Percentiles rank a stretch among this genome's conserved stretches.
Conservation (phyloP, 345 rosid species). For the Crucihimalaya himalaica region DNA sequence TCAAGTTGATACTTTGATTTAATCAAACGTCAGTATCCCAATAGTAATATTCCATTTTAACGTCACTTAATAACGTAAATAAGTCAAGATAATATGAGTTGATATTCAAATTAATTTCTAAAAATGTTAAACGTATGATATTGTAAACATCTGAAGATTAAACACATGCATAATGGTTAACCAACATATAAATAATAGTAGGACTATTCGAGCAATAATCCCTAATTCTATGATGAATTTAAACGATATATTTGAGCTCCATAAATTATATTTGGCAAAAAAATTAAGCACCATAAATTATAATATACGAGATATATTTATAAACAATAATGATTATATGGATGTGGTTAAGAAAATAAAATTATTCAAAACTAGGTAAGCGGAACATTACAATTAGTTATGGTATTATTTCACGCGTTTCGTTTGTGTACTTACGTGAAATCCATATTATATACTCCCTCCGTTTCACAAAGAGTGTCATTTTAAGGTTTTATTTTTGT, state of each 20-base stretch:
- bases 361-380: neutral
- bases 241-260: too few species aligned
- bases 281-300: too few species aligned
- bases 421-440: neutral
- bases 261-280: too few species aligned
- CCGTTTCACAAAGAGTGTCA: too few species aligned
- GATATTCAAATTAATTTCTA: neutral
- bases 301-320: neutral
- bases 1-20: slow-evolving; percentile 31
- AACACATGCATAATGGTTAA: neutral
- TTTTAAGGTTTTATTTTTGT: too few species aligned
- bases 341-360: neutral
- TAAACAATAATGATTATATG: neutral
- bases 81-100: neutral
- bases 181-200: neutral
- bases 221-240: neutral
- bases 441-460: neutral
- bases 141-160: neutral
- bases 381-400: neutral
- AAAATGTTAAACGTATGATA: neutral
- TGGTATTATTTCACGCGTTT: neutral
- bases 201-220: neutral
- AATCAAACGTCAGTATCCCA: slow-evolving; percentile 25
- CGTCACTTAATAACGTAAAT: neutral
- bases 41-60: slow-evolving; percentile 10